phyloP scores from a whole-genome alignment of 2,329 filamentous ascomycete species.

The Fusarium subglutinans region DNA sequence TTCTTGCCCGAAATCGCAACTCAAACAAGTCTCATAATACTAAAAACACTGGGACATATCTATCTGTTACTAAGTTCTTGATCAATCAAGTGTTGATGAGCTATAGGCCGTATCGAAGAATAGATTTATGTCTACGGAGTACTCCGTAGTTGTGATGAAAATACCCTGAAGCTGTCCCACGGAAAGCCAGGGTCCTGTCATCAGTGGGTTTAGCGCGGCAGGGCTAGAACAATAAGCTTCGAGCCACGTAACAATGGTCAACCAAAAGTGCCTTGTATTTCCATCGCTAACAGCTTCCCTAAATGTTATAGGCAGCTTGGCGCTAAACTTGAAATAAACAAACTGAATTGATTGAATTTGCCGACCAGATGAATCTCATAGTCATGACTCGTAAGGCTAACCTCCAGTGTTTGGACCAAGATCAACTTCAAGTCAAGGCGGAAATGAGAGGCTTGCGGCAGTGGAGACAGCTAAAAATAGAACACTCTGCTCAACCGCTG shows the following conservation, averaged over 20 bases:
- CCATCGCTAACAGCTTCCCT: background rate
- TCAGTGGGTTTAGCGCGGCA: background rate
- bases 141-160: background rate
- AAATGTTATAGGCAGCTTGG: fast-evolving
- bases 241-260: background rate
- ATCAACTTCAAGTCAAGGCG: background rate
- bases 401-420: background rate
- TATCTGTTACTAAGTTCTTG: background rate
- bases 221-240: background rate
- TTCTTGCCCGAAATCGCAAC: too few relatives aligned
- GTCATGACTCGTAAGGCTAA: background rate
- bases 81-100: too few relatives aligned
- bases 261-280: background rate
- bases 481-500: background rate
- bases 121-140: too few relatives aligned
- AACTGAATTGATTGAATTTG: too few relatives aligned
- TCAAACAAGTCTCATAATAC: background rate
- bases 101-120: too few relatives aligned
- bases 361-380: too few relatives aligned
- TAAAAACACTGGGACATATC: fast-evolving
- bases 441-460: background rate
- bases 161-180: background rate
- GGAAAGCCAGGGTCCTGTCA: background rate
- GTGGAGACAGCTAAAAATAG: background rate
- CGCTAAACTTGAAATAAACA: too few relatives aligned